Evolutionary conservation across 1,139 yeast species (phyloP), one percentile per base, ranked within the genome.

Genomic region (Candida sp.): DNA sequence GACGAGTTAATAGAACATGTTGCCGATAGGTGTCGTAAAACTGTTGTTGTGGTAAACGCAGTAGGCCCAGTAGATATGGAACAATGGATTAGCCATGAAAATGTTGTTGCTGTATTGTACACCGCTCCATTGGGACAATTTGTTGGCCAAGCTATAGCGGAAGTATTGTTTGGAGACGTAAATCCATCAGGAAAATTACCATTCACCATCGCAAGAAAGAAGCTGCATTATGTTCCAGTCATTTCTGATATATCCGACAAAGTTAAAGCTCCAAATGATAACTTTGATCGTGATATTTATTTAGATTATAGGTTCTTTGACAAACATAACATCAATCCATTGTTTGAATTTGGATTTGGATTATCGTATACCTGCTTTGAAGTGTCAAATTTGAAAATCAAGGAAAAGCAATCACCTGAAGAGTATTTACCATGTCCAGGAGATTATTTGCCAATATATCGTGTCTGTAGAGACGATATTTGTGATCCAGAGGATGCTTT

Each of bases 161-260:
- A 71, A 41, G 69, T 71, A 0, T 50, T 71, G 11, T 82, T 80
- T 61, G 87, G 87, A 1, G 82, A 77, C 35, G 68, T 64, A 21
- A 78, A 78, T 50, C 87, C 87, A 5, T 77, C 83, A 21, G 87
- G 87, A 3, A 73, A 77, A 50, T 65, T 82, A 39, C 86, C 87
- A 0, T 81, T 81, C 52, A 81, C 87, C 1, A 73, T 82, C 52
- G 85, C 87, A 9, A 74, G 70, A 55, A 75, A 78, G 50, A 68
- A 65, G 39, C 75, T 66, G 51, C 84, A 81, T 48, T 80, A 80
- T 51, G 79, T 76, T 23, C 77, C 79, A 21, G 63, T 80, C 9
- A 54, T 77, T 45, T 74, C 68, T 42, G 64, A 64, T 25, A 57
- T 74, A 25, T 67, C 65, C 2, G 61, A 61, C 9, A 62, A 56